Conservation (phyloP, 2,329 filamentous ascomycete genomes). For the Neonectria faginata region DNA sequence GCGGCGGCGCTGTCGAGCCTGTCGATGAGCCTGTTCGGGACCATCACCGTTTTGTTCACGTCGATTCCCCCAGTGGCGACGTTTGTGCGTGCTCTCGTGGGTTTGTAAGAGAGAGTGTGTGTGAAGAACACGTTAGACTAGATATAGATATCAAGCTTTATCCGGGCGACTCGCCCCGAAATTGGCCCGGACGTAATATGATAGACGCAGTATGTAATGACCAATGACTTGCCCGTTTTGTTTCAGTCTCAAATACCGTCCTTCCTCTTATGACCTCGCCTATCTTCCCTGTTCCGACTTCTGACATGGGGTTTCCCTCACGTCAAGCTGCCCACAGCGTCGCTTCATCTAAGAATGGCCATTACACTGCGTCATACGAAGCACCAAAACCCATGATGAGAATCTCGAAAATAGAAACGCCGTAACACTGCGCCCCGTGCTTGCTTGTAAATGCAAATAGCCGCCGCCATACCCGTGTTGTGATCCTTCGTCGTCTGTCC, state of each 20-base stretch:
- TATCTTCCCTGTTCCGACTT: conserved; percentile 1
- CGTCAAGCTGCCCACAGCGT: conserved; percentile 10
- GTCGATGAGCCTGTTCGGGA: conserved; percentile 71
- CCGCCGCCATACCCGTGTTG: background rate
- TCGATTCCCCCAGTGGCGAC: conserved; percentile 65
- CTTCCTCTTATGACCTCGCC: conserved; percentile 6
- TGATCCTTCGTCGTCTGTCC: background rate
- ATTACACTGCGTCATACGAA: conserved; percentile 1
- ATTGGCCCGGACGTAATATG: conserved; percentile 4
- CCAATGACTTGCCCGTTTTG: conserved; percentile 8
- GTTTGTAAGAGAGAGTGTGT: conserved; percentile 44
- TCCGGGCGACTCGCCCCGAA: conserved; percentile 6
- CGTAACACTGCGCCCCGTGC: background rate
- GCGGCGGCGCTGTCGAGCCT: conserved; percentile 70
- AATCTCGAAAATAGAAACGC: background rate
- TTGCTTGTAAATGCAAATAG: conserved; percentile 6
- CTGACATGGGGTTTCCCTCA: conserved; percentile 15
- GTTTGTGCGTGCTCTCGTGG: conserved; percentile 61
- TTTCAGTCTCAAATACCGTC: conserved; percentile 13
- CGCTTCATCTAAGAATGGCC: background rate
- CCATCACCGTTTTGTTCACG: conserved; percentile 68
- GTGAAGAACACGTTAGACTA: background rate
- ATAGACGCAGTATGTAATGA: conserved; percentile 16
- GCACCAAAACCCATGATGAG: background rate
- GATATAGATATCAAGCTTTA: background rate